Evolutionary conservation across 768 basidiomycete species (phyloP), one percentile per base, ranked within the genome.

Genomic region (Boletus insuetus): DNA sequence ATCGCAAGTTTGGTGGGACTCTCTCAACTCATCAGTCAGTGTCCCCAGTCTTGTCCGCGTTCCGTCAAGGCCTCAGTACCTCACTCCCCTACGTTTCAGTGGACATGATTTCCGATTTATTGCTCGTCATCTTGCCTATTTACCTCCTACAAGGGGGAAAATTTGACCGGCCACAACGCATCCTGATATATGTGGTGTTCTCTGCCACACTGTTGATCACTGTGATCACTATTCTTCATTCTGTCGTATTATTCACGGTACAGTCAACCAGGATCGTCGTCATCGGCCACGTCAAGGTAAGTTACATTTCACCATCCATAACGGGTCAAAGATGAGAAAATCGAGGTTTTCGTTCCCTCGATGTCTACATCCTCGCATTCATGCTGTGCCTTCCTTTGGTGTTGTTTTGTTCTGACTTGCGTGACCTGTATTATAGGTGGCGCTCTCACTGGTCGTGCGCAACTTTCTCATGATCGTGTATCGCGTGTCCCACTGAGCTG

Each of bases 401-500:
- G 1, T 29, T 29, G 8, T 35, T 14, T 14, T 35, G 34, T 12
- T 34, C 31, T 13, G 12, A 37, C 55, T 56, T 40, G 43, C 35
- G 13, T 37, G 22, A 13, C 4, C 22, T 29, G 3, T 29, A 29
- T 35, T 12, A 54, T 38, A 67, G 67, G 20, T 58, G 4, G 64
- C 69, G 10, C 52, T 69, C 19, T 56, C 65, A 8, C 39, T 65
- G 26, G 44, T 69, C 38, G 52, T 69, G 9, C 68, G 68, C 55
- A 65, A 67, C 29, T 50, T 60, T 10, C 58, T 69, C 29, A 68
- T 69, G 39, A 56, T 69, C 29, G 63, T 62, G 10, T 60, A 64
- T 38, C 65, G 58, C 19, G 17, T 61, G 4, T 61, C 17, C 26
- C 34, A 16, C 9, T 49, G 54, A 38, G 53, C 13, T n/a, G 49